These are phyloP conservation scores for Blastosporella zonata DNA, from an alignment of 1,284 basidiomycete genomes.

Conservation along the genomic window DNA sequence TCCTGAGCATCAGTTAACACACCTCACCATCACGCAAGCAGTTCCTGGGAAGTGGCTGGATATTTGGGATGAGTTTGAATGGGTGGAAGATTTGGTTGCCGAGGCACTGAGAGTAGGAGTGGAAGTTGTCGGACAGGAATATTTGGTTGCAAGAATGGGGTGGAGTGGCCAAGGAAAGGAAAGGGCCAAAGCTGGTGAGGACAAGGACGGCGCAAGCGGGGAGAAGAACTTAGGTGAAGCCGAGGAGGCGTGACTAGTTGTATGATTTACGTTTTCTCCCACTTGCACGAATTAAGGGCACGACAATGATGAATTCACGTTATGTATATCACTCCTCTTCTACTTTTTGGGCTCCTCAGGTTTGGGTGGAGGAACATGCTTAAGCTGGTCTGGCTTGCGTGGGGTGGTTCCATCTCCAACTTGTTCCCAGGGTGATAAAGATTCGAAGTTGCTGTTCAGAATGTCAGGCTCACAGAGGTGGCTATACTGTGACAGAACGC, in stretches of 20 bases:
- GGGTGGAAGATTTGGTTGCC: conserved; percentile 92
- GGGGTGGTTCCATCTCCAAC: conserved; percentile 82
- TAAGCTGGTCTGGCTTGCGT: conserved; percentile 67
- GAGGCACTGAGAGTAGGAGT: conserved; percentile 80
- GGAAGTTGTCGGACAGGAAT: conserved; percentile 87
- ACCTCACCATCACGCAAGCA: conserved; percentile 78
- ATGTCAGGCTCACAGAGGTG: conserved; percentile 7
- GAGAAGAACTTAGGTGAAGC: conserved; percentile 19
- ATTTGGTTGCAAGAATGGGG: conserved; percentile 78
- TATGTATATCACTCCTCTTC: conserved; percentile 7
- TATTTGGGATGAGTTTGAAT: conserved; percentile 89
- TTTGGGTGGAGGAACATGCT: conserved; percentile 66
- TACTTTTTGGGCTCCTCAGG: conserved; percentile 69
- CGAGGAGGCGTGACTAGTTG: conserved; percentile 32
- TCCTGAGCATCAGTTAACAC: conserved; percentile 73
- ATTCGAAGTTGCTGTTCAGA: conserved; percentile 81
- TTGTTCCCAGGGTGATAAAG: conserved; percentile 96
- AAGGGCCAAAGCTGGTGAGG: conserved; percentile 10
- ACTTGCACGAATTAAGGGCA: conserved; percentile 3
- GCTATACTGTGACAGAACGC: conserved; percentile 18
- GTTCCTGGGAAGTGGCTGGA: conserved; percentile 81
- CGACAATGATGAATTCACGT: conserved; percentile 11
- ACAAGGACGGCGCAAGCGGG: conserved; percentile 19
- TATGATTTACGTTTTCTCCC: conserved; percentile 19
- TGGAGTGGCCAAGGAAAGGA: conserved; percentile 45